Conservation (phyloP, 2,329 filamentous ascomycete species). For the Sporothrix brunneoviolacea region DNA sequence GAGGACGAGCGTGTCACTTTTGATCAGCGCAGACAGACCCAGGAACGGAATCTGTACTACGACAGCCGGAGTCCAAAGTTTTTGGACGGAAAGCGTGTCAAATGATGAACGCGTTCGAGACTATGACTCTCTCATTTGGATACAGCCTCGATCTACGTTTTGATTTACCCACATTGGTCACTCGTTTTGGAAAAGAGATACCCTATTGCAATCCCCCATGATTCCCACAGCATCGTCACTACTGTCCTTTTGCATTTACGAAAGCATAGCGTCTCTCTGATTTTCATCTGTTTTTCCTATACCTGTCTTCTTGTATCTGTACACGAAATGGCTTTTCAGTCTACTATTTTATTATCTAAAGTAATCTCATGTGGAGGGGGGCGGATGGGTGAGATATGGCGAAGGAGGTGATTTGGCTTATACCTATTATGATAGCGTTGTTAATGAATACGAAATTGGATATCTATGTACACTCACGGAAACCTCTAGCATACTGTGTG, state of each 20-base stretch:
- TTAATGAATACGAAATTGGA: constrained; percentile 11
- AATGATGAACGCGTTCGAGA: constrained; percentile 5
- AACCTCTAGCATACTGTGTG: too few species aligned
- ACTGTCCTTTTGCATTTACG: constrained; percentile 9
- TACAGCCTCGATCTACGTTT: too few species aligned
- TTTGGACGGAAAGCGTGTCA: constrained; percentile 48
- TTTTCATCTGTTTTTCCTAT: constrained; percentile 1
- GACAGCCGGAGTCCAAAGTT: constrained; percentile 46
- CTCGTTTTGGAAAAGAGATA: constrained; percentile 4
- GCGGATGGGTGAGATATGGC: neutral
- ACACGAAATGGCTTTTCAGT: neutral
- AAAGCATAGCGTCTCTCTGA: constrained; percentile 17
- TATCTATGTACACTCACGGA: constrained; percentile 8
- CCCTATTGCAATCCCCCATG: neutral
- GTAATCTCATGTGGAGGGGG: neutral
- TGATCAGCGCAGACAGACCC: constrained; percentile 46
- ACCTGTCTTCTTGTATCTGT: neutral
- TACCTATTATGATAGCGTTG: constrained; percentile 11
- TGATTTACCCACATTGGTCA: too few species aligned
- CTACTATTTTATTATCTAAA: constrained; percentile 3
- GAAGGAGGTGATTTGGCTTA: neutral
- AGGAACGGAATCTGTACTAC: constrained; percentile 41
- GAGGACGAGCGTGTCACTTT: constrained; percentile 57
- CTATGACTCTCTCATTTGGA: constrained; percentile 6
- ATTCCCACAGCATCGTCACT: constrained; percentile 2